Conservation (phyloP, 1,139 yeast species). For the Yamadazyma spencermartinsiae region DNA sequence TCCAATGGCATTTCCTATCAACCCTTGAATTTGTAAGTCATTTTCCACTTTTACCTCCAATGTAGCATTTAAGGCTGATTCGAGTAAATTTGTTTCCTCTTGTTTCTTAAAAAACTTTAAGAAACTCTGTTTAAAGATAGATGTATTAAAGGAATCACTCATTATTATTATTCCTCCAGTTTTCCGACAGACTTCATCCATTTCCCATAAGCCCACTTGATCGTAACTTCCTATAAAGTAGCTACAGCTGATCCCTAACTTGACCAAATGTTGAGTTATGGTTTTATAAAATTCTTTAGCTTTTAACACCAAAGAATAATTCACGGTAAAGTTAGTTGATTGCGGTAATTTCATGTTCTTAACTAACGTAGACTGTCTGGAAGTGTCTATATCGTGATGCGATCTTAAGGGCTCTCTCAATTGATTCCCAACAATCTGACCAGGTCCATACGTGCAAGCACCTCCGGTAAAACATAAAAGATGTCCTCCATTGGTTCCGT, state of each 20-base stretch:
- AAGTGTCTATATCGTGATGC: slow-evolving; percentile 55
- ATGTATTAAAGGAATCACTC: slow-evolving; percentile 64
- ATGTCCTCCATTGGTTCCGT: slow-evolving; percentile 55
- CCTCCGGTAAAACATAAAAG: slow-evolving; percentile 61
- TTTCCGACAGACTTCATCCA: slow-evolving; percentile 56
- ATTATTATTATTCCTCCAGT: slow-evolving; percentile 66
- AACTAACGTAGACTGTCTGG: slow-evolving; percentile 29
- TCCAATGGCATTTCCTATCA: slow-evolving; percentile 58
- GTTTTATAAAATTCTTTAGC: slow-evolving; percentile 47
- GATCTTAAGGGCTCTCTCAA: slow-evolving; percentile 59
- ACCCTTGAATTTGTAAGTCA: slow-evolving; percentile 55
- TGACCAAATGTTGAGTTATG: slow-evolving; percentile 39
- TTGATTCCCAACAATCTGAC: slow-evolving; percentile 47
- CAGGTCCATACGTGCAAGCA: slow-evolving; percentile 60
- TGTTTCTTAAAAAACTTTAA: slow-evolving; percentile 47
- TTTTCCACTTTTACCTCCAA: slow-evolving; percentile 52
- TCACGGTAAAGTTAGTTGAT: slow-evolving; percentile 23
- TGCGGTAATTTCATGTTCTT: slow-evolving; percentile 28
- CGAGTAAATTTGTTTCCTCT: slow-evolving; percentile 32
- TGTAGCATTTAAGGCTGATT: slow-evolving; percentile 58
- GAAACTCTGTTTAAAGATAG: slow-evolving; percentile 66
- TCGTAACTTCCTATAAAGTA: slow-evolving; percentile 66
- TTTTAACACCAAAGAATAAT: slow-evolving; percentile 29
- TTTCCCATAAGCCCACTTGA: slow-evolving; percentile 65
- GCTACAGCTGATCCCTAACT: slow-evolving; percentile 54